Percentiles rank a stretch among this genome's conserved stretches.
phyloP scores from a whole-genome alignment of 2,329 filamentous ascomycete genomes.

The Penicillium janthinellum region DNA sequence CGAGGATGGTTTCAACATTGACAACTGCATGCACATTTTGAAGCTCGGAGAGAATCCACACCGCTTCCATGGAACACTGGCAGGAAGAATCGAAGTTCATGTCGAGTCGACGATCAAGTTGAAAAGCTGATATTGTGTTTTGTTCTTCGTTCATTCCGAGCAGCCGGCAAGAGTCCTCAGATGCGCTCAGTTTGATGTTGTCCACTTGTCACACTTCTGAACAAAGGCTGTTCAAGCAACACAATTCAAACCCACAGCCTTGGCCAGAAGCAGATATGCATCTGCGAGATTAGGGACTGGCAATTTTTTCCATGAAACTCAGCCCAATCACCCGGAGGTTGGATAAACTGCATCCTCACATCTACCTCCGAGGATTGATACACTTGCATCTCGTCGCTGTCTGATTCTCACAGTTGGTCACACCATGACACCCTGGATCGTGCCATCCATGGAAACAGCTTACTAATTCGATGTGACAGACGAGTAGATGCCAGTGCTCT shows the following conservation, averaged over 20 bases:
- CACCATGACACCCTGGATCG: not conserved
- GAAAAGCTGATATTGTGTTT: not conserved
- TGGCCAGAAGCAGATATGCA: not conserved
- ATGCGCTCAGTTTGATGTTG: not conserved
- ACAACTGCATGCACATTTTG: conserved; percentile 30
- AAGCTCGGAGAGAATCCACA: conserved; percentile 29
- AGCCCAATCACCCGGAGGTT: too few species aligned
- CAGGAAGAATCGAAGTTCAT: conserved; percentile 25
- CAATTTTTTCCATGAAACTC: not conserved
- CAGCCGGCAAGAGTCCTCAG: not conserved
- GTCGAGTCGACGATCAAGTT: too few species aligned
- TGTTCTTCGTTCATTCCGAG: too few species aligned
- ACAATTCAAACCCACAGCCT: not conserved
- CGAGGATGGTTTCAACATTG: conserved; percentile 29
- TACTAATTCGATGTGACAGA: not conserved
- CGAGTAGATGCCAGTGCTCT: not conserved
- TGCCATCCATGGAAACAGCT: not conserved
- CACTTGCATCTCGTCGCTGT: not conserved
- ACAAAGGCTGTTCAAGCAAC: not conserved
- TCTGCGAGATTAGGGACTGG: not conserved
- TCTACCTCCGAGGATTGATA: not conserved
- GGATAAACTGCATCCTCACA: not conserved
- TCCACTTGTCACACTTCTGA: not conserved
- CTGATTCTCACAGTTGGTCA: not conserved
- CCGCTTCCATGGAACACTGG: conserved; percentile 26